These are phyloP conservation scores for Kwoniella dendrophila DNA, from an alignment of 768 basidiomycete genomes.

Conservation along the genomic window DNA sequence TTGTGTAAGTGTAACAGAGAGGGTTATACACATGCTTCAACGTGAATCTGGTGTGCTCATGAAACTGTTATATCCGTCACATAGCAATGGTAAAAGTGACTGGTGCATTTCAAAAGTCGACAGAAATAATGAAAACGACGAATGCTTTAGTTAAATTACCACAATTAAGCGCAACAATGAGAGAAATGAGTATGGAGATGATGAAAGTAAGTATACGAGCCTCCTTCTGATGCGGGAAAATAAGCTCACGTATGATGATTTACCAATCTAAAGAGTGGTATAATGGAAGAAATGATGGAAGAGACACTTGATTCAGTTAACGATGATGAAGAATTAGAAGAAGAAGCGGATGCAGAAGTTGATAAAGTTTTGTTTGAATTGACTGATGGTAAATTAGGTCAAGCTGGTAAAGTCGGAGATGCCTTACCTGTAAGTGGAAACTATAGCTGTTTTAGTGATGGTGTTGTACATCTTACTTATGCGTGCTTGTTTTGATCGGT, in stretches of 20 bases:
- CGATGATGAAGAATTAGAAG: slow-evolving; percentile 91
- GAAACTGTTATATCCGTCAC: not conserved
- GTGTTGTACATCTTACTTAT: too few relatives aligned
- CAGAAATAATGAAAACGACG: slow-evolving; percentile 98
- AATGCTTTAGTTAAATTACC: slow-evolving; percentile 88
- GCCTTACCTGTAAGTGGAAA: slow-evolving; percentile 70
- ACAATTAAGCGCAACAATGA: slow-evolving; percentile 88
- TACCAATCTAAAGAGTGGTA: slow-evolving; percentile 73
- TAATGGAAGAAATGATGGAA: slow-evolving; percentile 97
- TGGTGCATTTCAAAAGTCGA: slow-evolving; percentile 94
- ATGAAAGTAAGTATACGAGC: slow-evolving; percentile 70
- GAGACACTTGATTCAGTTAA: slow-evolving; percentile 81
- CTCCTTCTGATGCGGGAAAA: not conserved
- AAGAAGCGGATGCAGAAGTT: slow-evolving; percentile 95
- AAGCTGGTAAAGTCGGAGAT: slow-evolving; percentile 71
- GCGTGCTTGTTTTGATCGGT: too few relatives aligned
- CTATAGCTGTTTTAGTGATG: not conserved
- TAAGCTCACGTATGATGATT: not conserved
- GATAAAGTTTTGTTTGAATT: slow-evolving; percentile 94
- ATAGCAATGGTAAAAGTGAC: slow-evolving; percentile 95
- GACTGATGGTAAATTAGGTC: slow-evolving; percentile 92
- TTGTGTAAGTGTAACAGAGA: slow-evolving; percentile 66
- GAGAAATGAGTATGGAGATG: slow-evolving; percentile 99
- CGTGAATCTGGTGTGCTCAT: not conserved
- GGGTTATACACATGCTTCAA: not conserved